phyloP scores from a whole-genome alignment of 306 rosid genomes.

The Alnus rubra region DNA sequence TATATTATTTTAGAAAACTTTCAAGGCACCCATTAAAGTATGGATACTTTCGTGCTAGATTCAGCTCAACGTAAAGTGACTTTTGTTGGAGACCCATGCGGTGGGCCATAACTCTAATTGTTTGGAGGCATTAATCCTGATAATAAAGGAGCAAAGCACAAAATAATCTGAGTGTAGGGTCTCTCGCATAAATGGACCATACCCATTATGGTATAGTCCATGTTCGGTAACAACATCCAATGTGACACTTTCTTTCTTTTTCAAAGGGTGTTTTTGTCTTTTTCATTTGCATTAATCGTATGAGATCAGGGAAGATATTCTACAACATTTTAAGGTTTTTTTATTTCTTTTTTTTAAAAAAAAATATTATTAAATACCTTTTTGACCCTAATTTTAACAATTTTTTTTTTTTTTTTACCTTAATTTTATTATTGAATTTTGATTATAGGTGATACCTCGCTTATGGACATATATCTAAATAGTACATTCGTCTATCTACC shows the following conservation, averaged over 20 bases:
- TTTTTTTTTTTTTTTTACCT: no score
- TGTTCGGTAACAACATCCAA: constrained; percentile 30
- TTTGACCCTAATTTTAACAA: no score
- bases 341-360: no score
- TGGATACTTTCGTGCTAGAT: not conserved
- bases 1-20: not conserved
- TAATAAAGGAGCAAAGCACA: constrained; percentile 21
- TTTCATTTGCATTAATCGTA: no score
- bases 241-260: constrained; percentile 21
- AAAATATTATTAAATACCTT: no score
- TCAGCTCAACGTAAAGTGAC: constrained; percentile 9
- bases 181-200: constrained; percentile 17
- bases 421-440: no score
- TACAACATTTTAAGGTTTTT: no score
- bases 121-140: constrained; percentile 19
- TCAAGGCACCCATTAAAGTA: not conserved
- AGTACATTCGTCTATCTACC: no score
- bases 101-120: constrained; percentile 27
- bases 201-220: constrained; percentile 31
- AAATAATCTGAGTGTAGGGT: constrained; percentile 28
- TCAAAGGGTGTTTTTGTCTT: not conserved
- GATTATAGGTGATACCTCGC: no score
- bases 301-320: no score
- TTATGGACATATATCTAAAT: no score
- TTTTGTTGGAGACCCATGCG: constrained; percentile 23